Base-by-base conservation (phyloP, 495 filamentous ascomycete species). In the Evernia prunastri region DNA sequence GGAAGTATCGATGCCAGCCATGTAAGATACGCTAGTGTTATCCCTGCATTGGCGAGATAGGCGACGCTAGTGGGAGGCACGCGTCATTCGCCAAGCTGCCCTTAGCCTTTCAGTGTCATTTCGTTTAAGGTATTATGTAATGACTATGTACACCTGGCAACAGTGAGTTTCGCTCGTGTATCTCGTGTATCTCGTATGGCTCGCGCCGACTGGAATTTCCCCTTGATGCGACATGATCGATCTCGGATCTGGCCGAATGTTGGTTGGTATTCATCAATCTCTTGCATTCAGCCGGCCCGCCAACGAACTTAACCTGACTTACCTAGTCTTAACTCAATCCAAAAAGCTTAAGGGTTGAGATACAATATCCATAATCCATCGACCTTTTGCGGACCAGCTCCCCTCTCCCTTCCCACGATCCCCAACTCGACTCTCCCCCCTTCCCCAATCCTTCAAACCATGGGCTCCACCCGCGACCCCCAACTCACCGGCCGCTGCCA, bases 21-120 rank as follows among this genome's bases (percentile, higher is more conserved):
- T 2, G 23, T 29, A 29, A 13, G 25, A 6, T 5, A 53, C 49
- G 49, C 49, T 53, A 53, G 49, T 17, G 8, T 29, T 3, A 25
- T 29, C 49, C 49, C 49, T 53, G 49, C 49, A 53, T 53, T 29
- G 5, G 49, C 49, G 49, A 53, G 49, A 53, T 53, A 53, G 27
- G 25, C 45, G 45, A 49, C 45, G 23, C 45, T 49, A 25, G 45
- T n/a, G 0, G n/a, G n/a, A 3, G 45, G 45, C 7, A 49, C n/a
- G 3, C 23, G 45, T 49, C 45, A 49, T 49, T 13, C 3, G 42
- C 20, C 20, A 18, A 43, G 15, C 8, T 43, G n/a, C n/a, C n/a
- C n/a, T n/a, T n/a, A n/a, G n/a, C n/a, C n/a, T n/a, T n/a, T n/a
- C n/a, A n/a, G n/a, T n/a, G n/a, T n/a, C n/a, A n/a, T n/a, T n/a